Evolutionary conservation across 306 rosid genomes (phyloP).

Genomic region (Prunus padus): DNA sequence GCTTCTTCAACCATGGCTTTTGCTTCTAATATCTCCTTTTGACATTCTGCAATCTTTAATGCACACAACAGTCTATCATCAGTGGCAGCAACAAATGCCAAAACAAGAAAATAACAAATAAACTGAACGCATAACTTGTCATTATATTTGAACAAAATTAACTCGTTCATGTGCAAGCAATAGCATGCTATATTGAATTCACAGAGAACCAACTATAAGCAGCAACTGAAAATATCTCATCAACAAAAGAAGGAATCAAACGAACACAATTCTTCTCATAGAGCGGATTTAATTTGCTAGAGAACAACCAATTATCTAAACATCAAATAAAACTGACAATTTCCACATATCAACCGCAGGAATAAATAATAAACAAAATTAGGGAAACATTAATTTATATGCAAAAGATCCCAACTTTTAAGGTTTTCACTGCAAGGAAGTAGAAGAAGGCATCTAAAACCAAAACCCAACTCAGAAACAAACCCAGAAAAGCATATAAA

Average conservation of each 20-base stretch:
- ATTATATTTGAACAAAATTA: background rate
- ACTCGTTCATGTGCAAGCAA: background rate
- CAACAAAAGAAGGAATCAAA: no score
- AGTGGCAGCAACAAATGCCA: background rate
- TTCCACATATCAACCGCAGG: background rate
- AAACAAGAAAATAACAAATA: background rate
- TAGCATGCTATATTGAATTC: background rate
- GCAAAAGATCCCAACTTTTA: background rate
- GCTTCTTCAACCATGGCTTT: slow-evolving; percentile 74
- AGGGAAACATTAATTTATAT: background rate
- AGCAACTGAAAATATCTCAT: background rate
- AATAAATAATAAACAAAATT: no score
- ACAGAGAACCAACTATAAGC: background rate
- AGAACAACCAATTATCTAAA: no score
- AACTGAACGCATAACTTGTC: background rate
- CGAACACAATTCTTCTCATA: no score
- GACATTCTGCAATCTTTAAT: slow-evolving; percentile 72
- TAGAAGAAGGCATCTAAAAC: background rate
- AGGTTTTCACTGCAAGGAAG: background rate
- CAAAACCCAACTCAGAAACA: background rate
- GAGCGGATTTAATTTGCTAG: no score
- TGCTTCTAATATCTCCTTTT: slow-evolving; percentile 73
- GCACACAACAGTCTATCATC: background rate
- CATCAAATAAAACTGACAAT: background rate
- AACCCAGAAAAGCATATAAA: background rate